Percentiles rank a stretch among this genome's conserved stretches.
phyloP scores from a whole-genome alignment of 2,329 filamentous ascomycete genomes.

The Aspergillus ochraceoroseus region DNA sequence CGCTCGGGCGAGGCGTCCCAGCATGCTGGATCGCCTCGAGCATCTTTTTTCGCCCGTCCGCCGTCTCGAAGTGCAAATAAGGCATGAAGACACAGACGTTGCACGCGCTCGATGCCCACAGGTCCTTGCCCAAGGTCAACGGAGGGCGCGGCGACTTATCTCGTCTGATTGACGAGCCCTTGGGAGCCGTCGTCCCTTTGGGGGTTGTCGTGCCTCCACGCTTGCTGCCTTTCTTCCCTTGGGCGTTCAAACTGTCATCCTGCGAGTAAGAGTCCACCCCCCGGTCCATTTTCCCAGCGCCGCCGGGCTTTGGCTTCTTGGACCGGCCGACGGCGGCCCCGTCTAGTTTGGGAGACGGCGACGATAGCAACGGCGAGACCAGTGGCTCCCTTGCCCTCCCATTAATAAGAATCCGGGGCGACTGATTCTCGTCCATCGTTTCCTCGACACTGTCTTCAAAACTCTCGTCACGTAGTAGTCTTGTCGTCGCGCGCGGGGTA shows the following conservation, averaged over 20 bases:
- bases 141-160: slow-evolving; percentile 30
- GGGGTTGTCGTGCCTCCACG: slow-evolving; percentile 26
- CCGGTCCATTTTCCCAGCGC: slow-evolving; percentile 25
- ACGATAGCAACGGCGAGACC: slow-evolving; percentile 5
- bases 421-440: slow-evolving; percentile 9
- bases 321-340: slow-evolving; percentile 6
- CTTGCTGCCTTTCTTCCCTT: slow-evolving; percentile 31
- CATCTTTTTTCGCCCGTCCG: slow-evolving; percentile 53
- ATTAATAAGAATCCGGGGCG: slow-evolving; percentile 23
- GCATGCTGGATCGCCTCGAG: slow-evolving; percentile 48
- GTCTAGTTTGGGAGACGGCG: slow-evolving; percentile 8
- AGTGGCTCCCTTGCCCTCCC: slow-evolving; percentile 18
- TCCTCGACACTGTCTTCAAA: slow-evolving; percentile 31
- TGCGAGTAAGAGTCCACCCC: slow-evolving; percentile 24
- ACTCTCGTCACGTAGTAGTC: slow-evolving; percentile 23
- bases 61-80: slow-evolving; percentile 61
- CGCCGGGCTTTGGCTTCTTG: slow-evolving; percentile 29
- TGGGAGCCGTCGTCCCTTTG: slow-evolving; percentile 26
- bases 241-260: slow-evolving; percentile 23
- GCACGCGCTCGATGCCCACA: slow-evolving; percentile 18
- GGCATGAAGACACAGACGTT: slow-evolving; percentile 53
- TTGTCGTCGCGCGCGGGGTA: slow-evolving; percentile 39
- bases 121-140: slow-evolving; percentile 39
- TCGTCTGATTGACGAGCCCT: slow-evolving; percentile 34
- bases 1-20: slow-evolving; percentile 23